Evolutionary conservation across 2,329 filamentous ascomycete genomes (phyloP).

Genomic region (Talaromyces pinophilus): DNA sequence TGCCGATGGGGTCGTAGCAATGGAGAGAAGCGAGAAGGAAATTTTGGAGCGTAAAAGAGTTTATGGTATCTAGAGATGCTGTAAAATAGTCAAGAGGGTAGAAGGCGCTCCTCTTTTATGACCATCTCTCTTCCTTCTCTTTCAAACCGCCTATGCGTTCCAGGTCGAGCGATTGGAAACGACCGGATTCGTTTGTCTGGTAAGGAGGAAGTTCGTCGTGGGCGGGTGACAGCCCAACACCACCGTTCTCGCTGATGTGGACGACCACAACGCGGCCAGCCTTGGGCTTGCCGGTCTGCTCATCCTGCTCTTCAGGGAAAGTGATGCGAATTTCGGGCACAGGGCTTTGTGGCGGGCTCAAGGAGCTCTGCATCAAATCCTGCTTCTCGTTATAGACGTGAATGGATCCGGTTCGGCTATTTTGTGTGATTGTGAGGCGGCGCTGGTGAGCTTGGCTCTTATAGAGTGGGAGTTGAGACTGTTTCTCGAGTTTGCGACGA

Average conservation of each 20-base stretch:
- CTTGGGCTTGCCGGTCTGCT: slow-evolving; percentile 67
- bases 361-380: slow-evolving; percentile 73
- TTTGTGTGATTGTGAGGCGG: slow-evolving; percentile 58
- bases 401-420: slow-evolving; percentile 66
- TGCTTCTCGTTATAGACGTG: slow-evolving; percentile 79
- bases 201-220: slow-evolving; percentile 82
- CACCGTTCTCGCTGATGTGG: slow-evolving; percentile 79
- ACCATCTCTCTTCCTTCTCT: slow-evolving; percentile 68
- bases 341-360: slow-evolving; percentile 74
- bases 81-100: slow-evolving; percentile 4
- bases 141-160: slow-evolving; percentile 91
- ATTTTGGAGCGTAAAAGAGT: slow-evolving; percentile 9
- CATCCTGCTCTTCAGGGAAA: slow-evolving; percentile 90
- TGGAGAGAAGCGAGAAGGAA: slow-evolving; percentile 12
- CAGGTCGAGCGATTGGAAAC: slow-evolving; percentile 93
- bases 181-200: slow-evolving; percentile 72
- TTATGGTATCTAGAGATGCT: background rate
- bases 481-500: slow-evolving; percentile 51
- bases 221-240: slow-evolving; percentile 84
- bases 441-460: slow-evolving; percentile 52
- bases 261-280: slow-evolving; percentile 90
- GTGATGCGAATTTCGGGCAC: slow-evolving; percentile 98
- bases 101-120: slow-evolving; percentile 29
- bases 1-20: slow-evolving; percentile 21
- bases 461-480: slow-evolving; percentile 66